A percentile compares a stretch with the other conserved stretches of the same genome.
phyloP scores from a whole-genome alignment of 2,329 filamentous ascomycete species.

The Aspergillus chevalieri region DNA sequence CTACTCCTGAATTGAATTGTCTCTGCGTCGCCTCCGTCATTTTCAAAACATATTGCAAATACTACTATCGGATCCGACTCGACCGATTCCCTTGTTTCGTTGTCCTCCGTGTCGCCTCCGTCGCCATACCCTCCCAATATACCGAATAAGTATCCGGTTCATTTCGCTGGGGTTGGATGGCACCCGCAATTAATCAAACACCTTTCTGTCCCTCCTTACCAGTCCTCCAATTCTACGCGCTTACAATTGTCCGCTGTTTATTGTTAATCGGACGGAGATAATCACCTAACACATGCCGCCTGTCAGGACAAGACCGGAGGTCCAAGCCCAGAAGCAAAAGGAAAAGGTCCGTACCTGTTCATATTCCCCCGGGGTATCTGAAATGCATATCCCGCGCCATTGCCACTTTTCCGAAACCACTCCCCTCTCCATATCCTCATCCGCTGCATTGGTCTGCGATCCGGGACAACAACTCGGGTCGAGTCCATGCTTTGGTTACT shows the following conservation, averaged over 20 bases:
- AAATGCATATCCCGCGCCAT: not conserved
- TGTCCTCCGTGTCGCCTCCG: slow-evolving; percentile 8
- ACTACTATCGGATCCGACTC: too few relatives aligned
- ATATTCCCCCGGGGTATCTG: not conserved
- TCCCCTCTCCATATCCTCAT: too few relatives aligned
- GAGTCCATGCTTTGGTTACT: not conserved
- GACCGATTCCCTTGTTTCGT: slow-evolving; percentile 3
- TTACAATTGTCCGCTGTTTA: not conserved
- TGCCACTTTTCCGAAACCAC: too few relatives aligned
- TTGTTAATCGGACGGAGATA: slow-evolving; percentile 12
- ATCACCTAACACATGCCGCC: slow-evolving; percentile 39
- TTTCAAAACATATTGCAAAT: too few relatives aligned
- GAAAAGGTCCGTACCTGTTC: slow-evolving; percentile 45
- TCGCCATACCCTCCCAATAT: not conserved
- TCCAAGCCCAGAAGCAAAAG: slow-evolving; percentile 54
- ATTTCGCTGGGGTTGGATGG: slow-evolving; percentile 15
- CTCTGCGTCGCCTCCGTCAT: too few relatives aligned
- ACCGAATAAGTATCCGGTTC: not conserved
- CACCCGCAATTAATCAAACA: slow-evolving; percentile 8
- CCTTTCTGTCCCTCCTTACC: not conserved
- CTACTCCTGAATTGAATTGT: too few relatives aligned
- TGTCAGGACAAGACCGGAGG: slow-evolving; percentile 42
- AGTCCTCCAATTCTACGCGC: too few relatives aligned
- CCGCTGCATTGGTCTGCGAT: too few relatives aligned
- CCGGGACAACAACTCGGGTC: not conserved